These are phyloP conservation scores for Gamsiella multidivaricata DNA, from an alignment of 192 early-diverging fungal genomes.

Conservation along the genomic window DNA sequence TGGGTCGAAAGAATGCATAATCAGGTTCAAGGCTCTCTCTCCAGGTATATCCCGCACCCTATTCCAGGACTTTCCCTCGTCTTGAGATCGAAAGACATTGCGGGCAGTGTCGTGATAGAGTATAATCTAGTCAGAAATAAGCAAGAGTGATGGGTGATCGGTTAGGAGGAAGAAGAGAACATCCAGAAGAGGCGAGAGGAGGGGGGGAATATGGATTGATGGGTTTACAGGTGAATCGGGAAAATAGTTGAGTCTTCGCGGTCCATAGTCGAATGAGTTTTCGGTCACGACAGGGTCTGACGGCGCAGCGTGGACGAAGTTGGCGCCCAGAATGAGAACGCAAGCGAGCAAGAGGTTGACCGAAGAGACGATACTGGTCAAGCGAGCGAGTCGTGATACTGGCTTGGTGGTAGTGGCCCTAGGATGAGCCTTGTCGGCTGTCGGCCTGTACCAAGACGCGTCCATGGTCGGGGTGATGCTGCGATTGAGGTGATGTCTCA, in stretches of 20 bases:
- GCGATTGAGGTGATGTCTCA: background rate
- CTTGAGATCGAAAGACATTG: slow-evolving; percentile 67
- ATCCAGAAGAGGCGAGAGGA: background rate
- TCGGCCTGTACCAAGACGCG: slow-evolving; percentile 35
- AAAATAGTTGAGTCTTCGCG: slow-evolving; percentile 38
- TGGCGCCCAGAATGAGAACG: background rate
- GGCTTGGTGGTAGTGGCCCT: too few relatives aligned
- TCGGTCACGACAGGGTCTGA: slow-evolving; percentile 17
- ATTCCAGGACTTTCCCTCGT: slow-evolving; percentile 76
- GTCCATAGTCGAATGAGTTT: slow-evolving; percentile 3
- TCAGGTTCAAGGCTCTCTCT: slow-evolving; percentile 58
- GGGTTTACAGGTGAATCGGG: slow-evolving; percentile 37
- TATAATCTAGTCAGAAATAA: slow-evolving; percentile 21
- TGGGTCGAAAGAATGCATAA: slow-evolving; percentile 74
- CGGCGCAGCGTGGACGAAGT: slow-evolving; percentile 12
- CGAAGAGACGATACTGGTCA: slow-evolving; percentile 17
- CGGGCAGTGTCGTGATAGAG: slow-evolving; percentile 10
- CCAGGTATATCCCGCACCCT: slow-evolving; percentile 57
- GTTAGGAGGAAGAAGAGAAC: background rate
- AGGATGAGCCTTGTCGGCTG: slow-evolving; percentile 6
- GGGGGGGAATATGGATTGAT: background rate
- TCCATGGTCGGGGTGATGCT: slow-evolving; percentile 20
- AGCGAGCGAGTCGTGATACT: background rate
- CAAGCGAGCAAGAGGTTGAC: slow-evolving; percentile 16
- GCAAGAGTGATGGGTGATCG: background rate